Conservation (phyloP, 768 basidiomycete species). For the Pholiota microspora region DNA sequence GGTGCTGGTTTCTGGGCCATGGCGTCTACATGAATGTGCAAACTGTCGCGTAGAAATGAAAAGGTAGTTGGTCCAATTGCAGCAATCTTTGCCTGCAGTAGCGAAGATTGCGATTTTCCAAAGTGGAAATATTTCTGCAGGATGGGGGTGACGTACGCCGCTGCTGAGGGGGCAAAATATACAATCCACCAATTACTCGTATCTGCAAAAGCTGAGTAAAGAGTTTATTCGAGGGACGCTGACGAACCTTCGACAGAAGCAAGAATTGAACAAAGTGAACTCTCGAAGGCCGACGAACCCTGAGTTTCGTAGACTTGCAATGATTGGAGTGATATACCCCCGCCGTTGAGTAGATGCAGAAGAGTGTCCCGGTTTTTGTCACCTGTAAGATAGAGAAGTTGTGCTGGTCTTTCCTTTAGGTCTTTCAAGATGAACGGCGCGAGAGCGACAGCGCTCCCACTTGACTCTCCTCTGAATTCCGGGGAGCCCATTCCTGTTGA, state of each 20-base stretch:
- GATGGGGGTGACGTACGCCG: conserved; percentile 52
- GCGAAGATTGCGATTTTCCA: conserved; percentile 9
- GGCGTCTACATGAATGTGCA: conserved; percentile 51
- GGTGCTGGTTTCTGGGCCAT: conserved; percentile 56
- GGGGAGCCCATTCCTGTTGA: conserved; percentile 10
- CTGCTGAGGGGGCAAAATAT: conserved; percentile 74
- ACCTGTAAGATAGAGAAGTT: conserved; percentile 75
- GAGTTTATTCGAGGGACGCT: not conserved
- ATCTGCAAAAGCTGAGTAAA: conserved; percentile 12
- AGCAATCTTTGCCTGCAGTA: conserved; percentile 37
- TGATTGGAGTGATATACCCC: conserved; percentile 41
- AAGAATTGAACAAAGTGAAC: conserved; percentile 36
- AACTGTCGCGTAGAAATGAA: conserved; percentile 42
- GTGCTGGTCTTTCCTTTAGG: conserved; percentile 18
- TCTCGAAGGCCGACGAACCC: conserved; percentile 50
- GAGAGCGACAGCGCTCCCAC: conserved; percentile 69
- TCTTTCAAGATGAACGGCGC: conserved; percentile 59
- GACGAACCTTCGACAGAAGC: conserved; percentile 23
- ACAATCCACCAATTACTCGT: conserved; percentile 60
- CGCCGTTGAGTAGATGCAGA: conserved; percentile 43
- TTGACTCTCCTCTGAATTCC: conserved; percentile 41
- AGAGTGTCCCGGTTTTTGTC: conserved; percentile 84
- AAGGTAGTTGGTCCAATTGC: conserved; percentile 72
- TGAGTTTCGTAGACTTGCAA: conserved; percentile 74
- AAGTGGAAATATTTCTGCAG: conserved; percentile 45